Conservation (phyloP, 805 yeast genomes). For the Saturnispora bothae region DNA sequence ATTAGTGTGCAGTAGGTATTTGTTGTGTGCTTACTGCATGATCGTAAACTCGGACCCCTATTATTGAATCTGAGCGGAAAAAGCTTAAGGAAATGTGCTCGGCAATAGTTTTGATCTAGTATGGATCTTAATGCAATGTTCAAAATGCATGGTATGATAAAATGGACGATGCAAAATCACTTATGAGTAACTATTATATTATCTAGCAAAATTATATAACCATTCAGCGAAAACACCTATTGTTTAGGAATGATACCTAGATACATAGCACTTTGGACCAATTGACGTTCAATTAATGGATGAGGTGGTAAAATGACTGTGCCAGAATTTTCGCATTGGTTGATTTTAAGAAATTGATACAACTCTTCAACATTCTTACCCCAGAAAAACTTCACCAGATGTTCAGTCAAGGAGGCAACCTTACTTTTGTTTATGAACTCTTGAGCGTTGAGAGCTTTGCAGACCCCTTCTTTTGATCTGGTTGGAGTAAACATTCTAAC, state of each 20-base stretch:
- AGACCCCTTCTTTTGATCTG: slow-evolving; percentile 5
- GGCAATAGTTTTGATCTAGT: no score
- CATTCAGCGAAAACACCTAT: slow-evolving; percentile 5
- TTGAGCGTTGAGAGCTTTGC: slow-evolving; percentile 2
- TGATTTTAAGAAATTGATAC: slow-evolving; percentile 16
- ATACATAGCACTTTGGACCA: slow-evolving; percentile 14
- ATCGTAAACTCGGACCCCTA: no score
- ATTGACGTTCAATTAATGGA: slow-evolving; percentile 12
- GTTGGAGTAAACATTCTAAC: slow-evolving; percentile 11
- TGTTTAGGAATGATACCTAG: slow-evolving; percentile 14
- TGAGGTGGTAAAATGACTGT: slow-evolving; percentile 13
- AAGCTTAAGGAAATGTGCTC: no score
- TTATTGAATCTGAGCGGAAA: no score
- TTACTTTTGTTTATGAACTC: slow-evolving; percentile 14
- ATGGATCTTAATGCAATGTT: no score
- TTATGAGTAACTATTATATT: no score
- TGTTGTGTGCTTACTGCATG: no score
- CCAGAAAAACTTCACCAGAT: slow-evolving; percentile 25
- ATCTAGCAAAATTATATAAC: neutral
- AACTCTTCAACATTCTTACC: slow-evolving; percentile 17
- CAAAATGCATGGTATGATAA: no score
- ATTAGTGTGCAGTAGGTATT: no score
- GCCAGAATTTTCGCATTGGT: slow-evolving; percentile 12
- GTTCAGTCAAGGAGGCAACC: slow-evolving; percentile 22
- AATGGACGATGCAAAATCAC: no score